These are phyloP conservation scores for Babesia caballi DNA, from an alignment of 169 alveolate species.

Conservation along the genomic window DNA sequence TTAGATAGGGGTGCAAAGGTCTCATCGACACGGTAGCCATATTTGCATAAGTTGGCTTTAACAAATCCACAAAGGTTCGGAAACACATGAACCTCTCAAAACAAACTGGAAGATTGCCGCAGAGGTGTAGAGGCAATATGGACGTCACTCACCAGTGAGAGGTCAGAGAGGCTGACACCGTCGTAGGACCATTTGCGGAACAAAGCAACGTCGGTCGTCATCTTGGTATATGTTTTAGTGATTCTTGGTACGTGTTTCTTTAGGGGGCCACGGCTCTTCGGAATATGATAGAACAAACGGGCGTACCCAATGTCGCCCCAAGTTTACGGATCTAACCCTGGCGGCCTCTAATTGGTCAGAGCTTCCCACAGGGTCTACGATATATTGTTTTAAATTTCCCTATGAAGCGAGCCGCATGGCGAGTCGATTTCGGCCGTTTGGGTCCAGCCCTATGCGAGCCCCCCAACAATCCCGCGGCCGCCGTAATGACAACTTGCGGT, in stretches of 20 bases:
- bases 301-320: conserved; percentile 7
- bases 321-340: not conserved
- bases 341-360: not conserved
- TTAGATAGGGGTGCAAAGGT: not conserved
- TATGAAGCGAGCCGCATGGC: not conserved
- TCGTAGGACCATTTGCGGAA: conserved; percentile 97
- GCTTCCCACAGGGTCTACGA: not conserved
- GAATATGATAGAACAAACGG: not conserved
- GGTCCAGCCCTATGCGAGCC: not conserved
- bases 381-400: not conserved
- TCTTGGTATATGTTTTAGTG: conserved; percentile 24
- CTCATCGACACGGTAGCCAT: not conserved
- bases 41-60: too few species aligned
- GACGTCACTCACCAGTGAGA: conserved; percentile 82
- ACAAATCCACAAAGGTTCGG: too few species aligned
- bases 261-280: not conserved
- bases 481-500: too few species aligned
- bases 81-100: too few species aligned
- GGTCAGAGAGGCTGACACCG: conserved; percentile 91
- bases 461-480: conserved; percentile 9
- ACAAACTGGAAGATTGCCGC: not conserved
- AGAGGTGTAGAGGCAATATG: not conserved
- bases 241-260: not conserved
- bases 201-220: conserved; percentile 85
- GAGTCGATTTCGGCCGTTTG: not conserved